Evolutionary conservation across 2,329 filamentous ascomycete species (phyloP).

Genomic region (Myriosclerotinia curreyana): DNA sequence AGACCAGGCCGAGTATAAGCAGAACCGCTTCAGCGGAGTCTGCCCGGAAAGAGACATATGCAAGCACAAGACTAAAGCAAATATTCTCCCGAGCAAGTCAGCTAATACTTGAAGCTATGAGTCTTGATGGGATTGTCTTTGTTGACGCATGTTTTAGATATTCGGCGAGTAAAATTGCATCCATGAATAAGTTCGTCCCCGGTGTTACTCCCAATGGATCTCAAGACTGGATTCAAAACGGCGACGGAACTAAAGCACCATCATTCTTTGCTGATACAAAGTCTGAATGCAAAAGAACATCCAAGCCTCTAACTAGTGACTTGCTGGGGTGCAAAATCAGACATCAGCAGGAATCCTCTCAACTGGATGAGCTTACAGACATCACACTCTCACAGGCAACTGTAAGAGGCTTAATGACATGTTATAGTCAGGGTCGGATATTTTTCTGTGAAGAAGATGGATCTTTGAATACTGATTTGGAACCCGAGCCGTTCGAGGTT

Average conservation of each 20-base stretch:
- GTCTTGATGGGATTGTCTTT: conserved; percentile 30
- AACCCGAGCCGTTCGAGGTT: conserved; percentile 9
- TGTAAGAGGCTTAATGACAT: conserved; percentile 25
- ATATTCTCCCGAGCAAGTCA: conserved; percentile 29
- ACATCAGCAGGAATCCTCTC: neutral
- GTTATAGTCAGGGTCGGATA: conserved; percentile 31
- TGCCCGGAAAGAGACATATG: conserved; percentile 13
- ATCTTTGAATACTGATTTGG: conserved; percentile 7
- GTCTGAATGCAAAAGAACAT: neutral
- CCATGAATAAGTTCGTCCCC: neutral
- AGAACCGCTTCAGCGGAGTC: conserved; percentile 15
- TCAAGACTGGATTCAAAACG: neutral
- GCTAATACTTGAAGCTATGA: conserved; percentile 28
- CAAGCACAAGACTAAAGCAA: conserved; percentile 16
- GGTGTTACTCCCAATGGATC: neutral
- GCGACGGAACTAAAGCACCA: neutral
- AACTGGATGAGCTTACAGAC: neutral
- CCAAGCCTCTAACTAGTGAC: conserved; percentile 11
- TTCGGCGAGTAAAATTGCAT: conserved; percentile 15
- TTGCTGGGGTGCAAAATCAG: conserved; percentile 17
- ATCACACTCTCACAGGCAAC: conserved; percentile 22
- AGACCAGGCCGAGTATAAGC: conserved; percentile 4
- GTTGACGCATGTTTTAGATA: conserved; percentile 29
- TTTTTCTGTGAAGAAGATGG: conserved; percentile 29
- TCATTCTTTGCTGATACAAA: neutral